A percentile compares a stretch with the other conserved stretches of the same genome.
Conservation (phyloP, 306 rosid genomes). For the Luffa acutangula region DNA sequence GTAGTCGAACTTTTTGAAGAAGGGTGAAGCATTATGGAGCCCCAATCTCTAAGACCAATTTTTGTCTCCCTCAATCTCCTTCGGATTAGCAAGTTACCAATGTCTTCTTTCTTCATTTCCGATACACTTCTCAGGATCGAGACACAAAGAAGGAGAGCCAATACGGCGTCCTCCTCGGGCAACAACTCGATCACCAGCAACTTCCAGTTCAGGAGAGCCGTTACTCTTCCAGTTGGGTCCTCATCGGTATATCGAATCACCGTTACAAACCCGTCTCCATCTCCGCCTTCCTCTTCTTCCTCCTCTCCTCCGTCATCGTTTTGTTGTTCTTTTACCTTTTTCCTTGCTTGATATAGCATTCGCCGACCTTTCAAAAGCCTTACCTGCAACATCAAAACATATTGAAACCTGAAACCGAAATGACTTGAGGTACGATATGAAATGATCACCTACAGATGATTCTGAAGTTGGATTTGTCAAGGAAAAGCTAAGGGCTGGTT, state of each 20-base stretch:
- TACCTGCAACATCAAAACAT: conserved; percentile 34
- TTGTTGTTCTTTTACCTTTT: conserved; percentile 18
- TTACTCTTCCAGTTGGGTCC: conserved; percentile 58
- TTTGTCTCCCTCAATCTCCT: conserved; percentile 63
- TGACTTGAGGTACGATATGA: background rate
- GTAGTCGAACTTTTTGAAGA: conserved; percentile 23
- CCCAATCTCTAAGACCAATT: conserved; percentile 65
- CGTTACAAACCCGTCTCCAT: conserved; percentile 56
- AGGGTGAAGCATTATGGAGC: conserved; percentile 72
- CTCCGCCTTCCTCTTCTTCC: conserved; percentile 28
- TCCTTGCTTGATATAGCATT: conserved; percentile 45
- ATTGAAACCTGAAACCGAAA: background rate
- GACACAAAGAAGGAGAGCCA: conserved; percentile 64
- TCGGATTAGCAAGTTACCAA: conserved; percentile 61
- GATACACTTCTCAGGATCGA: conserved; percentile 67
- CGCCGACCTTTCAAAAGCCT: conserved; percentile 65
- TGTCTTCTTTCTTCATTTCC: conserved; percentile 58
- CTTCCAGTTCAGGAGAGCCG: conserved; percentile 81
- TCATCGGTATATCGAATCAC: conserved; percentile 65
- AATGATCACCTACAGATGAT: conserved; percentile 36
- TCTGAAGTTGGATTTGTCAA: conserved; percentile 42
- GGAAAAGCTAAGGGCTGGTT: conserved; percentile 44
- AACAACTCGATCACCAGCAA: conserved; percentile 55
- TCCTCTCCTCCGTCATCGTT: conserved; percentile 18
- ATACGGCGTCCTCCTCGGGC: conserved; percentile 75